Evolutionary conservation across 2,329 filamentous ascomycete species (phyloP), one percentile per base, ranked within the genome.

Genomic region (Pezicula carpinea): DNA sequence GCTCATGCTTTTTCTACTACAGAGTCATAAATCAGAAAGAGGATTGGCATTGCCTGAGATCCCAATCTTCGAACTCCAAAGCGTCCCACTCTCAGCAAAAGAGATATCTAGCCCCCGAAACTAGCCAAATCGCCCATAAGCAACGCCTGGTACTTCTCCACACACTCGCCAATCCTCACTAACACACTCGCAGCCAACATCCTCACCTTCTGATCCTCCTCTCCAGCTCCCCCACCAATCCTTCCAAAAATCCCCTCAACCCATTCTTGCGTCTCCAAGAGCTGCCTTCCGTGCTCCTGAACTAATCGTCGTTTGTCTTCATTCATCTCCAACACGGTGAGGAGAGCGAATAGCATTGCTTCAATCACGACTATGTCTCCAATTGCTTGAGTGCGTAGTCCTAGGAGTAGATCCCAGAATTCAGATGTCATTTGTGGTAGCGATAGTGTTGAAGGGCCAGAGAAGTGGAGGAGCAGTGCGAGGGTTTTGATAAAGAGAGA

Each of bases 211-310:
- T 87, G 87, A 63, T 93, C 89, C 62, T 96, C 85, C 38, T 75
- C 72, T 32, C 72, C 69, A 17, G 73, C 70, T 11, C 50, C 56
- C 1, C 19, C 38, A 3, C 51, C 47, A 21, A 59, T 15, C 6
- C 72, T 72, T 50, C 85, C 80, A 66, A 96, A 95, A 1, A 96
- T 77, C 46, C 74, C 74, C 36, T 82, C 77, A 1, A 88, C 86
- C 93, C 93, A 99, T 60, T 89, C 87, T 58, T 88, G 80, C 50
- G 89, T 87, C 74, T 97, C 92, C 43, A 95, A 75, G 18, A 97
- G 70, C 64, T 92, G 83, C 47, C 82, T 80, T 1, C 87, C 83
- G 57, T 89, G 80, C 48, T 84, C 80, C 49, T 83, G 80, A 41
- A 89, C 92, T 3, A 99, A 65, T 2, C 81, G 74, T 56, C 82